Evolutionary conservation across 139 green algal species (phyloP), one percentile per base, ranked within the genome.

Genomic region (Pedinophyceae sp.): DNA sequence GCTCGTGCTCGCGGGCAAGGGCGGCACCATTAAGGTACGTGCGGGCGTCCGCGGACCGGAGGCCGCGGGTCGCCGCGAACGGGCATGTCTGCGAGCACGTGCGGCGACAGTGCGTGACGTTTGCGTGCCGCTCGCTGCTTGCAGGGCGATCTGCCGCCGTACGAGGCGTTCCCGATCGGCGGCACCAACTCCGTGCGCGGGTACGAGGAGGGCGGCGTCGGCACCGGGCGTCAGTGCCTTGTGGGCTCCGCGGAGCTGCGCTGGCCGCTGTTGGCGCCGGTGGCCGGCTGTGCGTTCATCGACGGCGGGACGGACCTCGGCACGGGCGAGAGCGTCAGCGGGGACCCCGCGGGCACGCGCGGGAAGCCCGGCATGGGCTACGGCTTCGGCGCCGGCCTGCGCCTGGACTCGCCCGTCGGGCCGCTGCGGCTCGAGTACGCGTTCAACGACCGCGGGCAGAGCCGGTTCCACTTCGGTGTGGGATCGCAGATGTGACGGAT

Each of bases 161-260:
- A 96, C 59, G 89, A 98, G 70, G 88, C 89, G 4, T 97, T 97
- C 59, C 78, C 88, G 19, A 85, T 97, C 29, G 89, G 89, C 3
- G 84, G 88, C 27, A 92, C 84, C 54, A 93, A 94, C 60, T 79
- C 57, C 23, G 86, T 96, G 54, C 72, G 88, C 0, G 88, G 83
- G 0, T 93, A 93, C 58, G 66, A 72, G 59, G 89, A 97, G 55
- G 88, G 89, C 19, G 81, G 67, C 2, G 82, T 96, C 0, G 89
- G 88, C 24, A 87, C 85, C 4, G 88, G 79, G 0, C 65, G 89
- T 15, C 80, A 79, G 56, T 93, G 76, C 45, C 65, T 86, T 19
- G 82, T 86, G 27, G 83, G 71, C 39, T 84, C 67, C 27, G 69
- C 71, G 0, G 89, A 96, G 72, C 50, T 95, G 24, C 76, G 68